phyloP scores from a whole-genome alignment of 495 filamentous ascomycete species.

The Aspergillus funiculosus region DNA sequence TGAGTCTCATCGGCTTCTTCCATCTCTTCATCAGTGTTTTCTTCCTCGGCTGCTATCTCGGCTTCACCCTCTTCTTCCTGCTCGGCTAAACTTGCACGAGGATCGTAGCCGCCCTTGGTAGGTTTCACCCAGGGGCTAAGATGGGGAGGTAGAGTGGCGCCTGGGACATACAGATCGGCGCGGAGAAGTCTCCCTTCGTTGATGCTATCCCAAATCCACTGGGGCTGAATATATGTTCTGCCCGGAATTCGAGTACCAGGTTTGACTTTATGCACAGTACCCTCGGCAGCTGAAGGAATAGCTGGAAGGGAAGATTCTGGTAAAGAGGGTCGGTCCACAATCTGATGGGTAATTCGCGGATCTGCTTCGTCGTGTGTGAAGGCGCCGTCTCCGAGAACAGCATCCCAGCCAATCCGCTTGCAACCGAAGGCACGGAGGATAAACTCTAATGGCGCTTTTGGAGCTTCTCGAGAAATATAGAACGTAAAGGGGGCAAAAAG shows the following conservation, averaged over 20 bases:
- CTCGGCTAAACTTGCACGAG: constrained; percentile 66
- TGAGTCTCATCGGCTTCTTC: constrained; percentile 29
- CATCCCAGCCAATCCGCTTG: constrained; percentile 92
- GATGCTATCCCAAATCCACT: constrained; percentile 97
- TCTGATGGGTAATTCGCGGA: constrained; percentile 86
- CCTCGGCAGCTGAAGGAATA: constrained; percentile 50
- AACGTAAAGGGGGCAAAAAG: constrained; percentile 85
- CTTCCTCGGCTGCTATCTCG: constrained; percentile 54
- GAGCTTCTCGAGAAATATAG: constrained; percentile 90
- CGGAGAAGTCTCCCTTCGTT: constrained; percentile 84
- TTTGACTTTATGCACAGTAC: constrained; percentile 40
- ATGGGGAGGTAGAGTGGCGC: constrained; percentile 84
- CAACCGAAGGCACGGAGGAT: constrained; percentile 92
- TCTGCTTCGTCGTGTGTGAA: constrained; percentile 86
- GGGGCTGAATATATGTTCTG: constrained; percentile 87
- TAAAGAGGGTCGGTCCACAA: constrained; percentile 82
- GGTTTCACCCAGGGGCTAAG: constrained; percentile 93
- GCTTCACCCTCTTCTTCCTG: constrained; percentile 78
- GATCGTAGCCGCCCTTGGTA: constrained; percentile 80
- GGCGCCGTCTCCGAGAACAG: constrained; percentile 80
- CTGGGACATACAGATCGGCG: constrained; percentile 84
- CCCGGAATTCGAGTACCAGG: constrained; percentile 69
- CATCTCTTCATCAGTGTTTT: constrained; percentile 42
- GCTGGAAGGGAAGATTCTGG: constrained; percentile 55
- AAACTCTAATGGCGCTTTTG: constrained; percentile 85